Percentiles rank a stretch among this genome's conserved stretches.
These are phyloP conservation scores for Fraxinus albicans DNA, from an alignment of 305 asterid species.

Conservation along the genomic window DNA sequence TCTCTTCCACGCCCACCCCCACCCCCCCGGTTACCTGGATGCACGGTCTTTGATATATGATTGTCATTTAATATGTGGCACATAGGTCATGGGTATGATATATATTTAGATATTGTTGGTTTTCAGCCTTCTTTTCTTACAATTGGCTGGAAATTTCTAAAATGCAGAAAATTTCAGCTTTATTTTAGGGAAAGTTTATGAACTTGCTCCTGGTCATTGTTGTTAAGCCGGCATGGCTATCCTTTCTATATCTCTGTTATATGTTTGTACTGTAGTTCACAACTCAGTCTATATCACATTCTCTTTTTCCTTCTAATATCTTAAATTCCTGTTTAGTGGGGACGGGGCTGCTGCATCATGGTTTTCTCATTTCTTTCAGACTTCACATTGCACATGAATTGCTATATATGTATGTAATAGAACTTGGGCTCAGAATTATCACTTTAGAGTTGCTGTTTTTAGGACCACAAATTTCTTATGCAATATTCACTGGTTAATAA, in stretches of 20 bases:
- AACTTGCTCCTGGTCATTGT: background rate
- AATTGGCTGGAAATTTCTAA: background rate
- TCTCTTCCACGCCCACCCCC: background rate
- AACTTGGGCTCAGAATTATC: background rate
- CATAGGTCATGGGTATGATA: slow-evolving; percentile 37
- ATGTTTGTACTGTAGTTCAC: background rate
- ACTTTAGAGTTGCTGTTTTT: background rate
- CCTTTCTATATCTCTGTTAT: slow-evolving; percentile 12
- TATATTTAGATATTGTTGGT: background rate
- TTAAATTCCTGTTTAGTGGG: background rate
- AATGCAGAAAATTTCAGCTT: background rate
- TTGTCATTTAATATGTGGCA: background rate
- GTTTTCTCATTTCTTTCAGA: background rate
- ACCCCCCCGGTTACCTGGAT: background rate
- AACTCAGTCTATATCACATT: background rate
- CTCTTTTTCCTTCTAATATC: background rate
- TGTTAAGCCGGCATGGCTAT: background rate
- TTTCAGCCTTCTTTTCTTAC: background rate
- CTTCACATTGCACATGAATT: background rate
- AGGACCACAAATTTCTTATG: background rate
- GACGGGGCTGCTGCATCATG: background rate
- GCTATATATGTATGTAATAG: background rate
- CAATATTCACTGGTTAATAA: background rate
- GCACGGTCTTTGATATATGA: background rate
- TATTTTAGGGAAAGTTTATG: background rate